Evolutionary conservation across 108 stramenopile genomes (phyloP).

Genomic region (Pseudonitzschia pungens): DNA sequence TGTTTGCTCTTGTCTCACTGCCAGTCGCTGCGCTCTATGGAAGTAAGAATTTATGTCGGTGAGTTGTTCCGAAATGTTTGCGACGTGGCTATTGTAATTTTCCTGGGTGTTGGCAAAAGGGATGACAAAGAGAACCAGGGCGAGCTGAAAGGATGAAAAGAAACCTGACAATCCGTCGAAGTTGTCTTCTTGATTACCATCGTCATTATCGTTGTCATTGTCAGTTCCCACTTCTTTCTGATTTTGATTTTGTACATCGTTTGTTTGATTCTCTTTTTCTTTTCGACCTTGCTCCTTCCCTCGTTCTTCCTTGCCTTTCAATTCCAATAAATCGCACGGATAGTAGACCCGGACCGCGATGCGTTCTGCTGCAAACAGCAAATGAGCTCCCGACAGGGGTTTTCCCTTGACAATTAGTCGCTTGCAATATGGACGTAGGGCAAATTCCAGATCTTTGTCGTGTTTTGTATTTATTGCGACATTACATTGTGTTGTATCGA

Average conservation of each 20-base stretch:
- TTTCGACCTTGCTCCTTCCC: neutral
- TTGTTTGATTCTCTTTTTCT: neutral
- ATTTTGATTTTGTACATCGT: neutral
- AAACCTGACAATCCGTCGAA: slow-evolving; percentile 14
- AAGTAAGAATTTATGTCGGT: slow-evolving; percentile 5
- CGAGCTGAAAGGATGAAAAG: slow-evolving; percentile 15
- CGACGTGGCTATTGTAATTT: neutral
- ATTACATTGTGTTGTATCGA: neutral
- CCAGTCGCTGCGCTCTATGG: slow-evolving; percentile 15
- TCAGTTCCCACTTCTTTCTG: neutral
- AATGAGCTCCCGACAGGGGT: slow-evolving; percentile 13
- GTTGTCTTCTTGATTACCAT: neutral
- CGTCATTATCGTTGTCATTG: neutral
- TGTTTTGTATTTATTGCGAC: neutral
- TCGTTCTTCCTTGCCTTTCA: neutral
- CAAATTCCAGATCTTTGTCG: slow-evolving; percentile 10
- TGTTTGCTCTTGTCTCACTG: neutral
- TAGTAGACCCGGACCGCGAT: slow-evolving; percentile 13
- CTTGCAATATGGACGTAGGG: neutral
- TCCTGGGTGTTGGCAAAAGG: neutral
- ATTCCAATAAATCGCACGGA: slow-evolving; percentile 11
- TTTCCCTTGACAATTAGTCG: slow-evolving; percentile 1
- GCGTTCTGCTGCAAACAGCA: neutral
- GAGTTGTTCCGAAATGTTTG: slow-evolving; percentile 10
- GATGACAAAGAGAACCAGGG: slow-evolving; percentile 8